phyloP scores from a whole-genome alignment of 108 stramenopile genomes.

The Cylindrotheca fusiformis region DNA sequence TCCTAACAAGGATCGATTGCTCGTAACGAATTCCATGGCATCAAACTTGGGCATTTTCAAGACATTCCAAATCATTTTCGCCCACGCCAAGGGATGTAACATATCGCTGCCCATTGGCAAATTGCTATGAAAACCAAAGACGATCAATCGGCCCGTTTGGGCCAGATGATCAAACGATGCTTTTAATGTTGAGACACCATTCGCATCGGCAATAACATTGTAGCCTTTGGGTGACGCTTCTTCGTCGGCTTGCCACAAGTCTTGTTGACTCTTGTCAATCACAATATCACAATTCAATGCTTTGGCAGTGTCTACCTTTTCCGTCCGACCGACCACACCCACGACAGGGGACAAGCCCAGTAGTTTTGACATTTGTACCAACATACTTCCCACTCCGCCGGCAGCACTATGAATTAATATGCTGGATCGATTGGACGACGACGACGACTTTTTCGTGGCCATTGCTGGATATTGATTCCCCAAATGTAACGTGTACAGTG shows the following conservation, averaged over 20 bases:
- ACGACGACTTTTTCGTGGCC: not conserved
- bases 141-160: conserved; percentile 72
- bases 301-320: conserved; percentile 72
- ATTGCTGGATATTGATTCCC: conserved; percentile 59
- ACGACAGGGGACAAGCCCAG: conserved; percentile 70
- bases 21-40: conserved; percentile 75
- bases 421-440: conserved; percentile 16
- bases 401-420: conserved; percentile 89
- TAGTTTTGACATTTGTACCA: conserved; percentile 84
- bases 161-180: conserved; percentile 80
- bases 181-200: conserved; percentile 80
- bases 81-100: conserved; percentile 76
- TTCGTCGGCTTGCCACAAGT: conserved; percentile 54
- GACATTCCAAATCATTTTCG: conserved; percentile 64
- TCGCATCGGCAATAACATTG: conserved; percentile 78
- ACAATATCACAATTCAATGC: conserved; percentile 77
- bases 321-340: conserved; percentile 76
- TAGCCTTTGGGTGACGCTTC: conserved; percentile 49
- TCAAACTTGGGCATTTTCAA: conserved; percentile 82
- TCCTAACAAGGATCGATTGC: conserved; percentile 70
- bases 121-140: conserved; percentile 90
- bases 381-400: conserved; percentile 84
- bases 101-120: conserved; percentile 67
- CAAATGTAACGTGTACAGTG: conserved; percentile 74
- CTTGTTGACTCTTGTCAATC: conserved; percentile 66